Percentiles rank a stretch among this genome's conserved stretches.
These are phyloP conservation scores for Macaranga tanarius DNA, from an alignment of 441 rosid species.

Conservation along the genomic window DNA sequence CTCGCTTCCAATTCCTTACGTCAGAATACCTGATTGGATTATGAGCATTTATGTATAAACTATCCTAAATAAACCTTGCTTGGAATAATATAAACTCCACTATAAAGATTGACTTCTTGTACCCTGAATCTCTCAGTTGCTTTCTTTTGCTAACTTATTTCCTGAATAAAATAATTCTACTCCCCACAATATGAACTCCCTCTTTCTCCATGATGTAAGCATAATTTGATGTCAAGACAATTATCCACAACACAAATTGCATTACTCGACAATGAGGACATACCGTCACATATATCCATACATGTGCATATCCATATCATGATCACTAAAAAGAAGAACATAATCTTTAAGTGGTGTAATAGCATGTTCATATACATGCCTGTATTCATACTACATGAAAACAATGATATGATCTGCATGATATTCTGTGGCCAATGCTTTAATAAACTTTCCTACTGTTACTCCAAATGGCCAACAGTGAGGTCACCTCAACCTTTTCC, in stretches of 20 bases:
- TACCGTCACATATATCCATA: conserved; percentile 28
- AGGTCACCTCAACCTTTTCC: conserved; percentile 50
- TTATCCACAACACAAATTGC: conserved; percentile 49
- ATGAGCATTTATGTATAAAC: conserved; percentile 8
- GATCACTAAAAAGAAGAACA: conserved; percentile 18
- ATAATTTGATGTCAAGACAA: conserved; percentile 35
- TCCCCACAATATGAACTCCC: conserved; percentile 38
- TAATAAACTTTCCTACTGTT: conserved; percentile 32
- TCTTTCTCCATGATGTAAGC: conserved; percentile 52
- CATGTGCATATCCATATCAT: conserved; percentile 31
- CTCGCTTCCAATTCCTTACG: conserved; percentile 36
- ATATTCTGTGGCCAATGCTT: conserved; percentile 33
- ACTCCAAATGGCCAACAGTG: conserved; percentile 42
- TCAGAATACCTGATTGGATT: conserved; percentile 32
- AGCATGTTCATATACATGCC: conserved; percentile 23
- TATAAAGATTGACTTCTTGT: conserved; percentile 50
- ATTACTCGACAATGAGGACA: conserved; percentile 19
- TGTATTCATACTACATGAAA: conserved; percentile 19
- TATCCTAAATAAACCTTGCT: conserved; percentile 19
- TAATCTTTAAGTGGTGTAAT: conserved; percentile 3
- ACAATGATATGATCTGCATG: conserved; percentile 42
- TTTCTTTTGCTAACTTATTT: conserved; percentile 35
- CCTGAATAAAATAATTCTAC: conserved; percentile 44
- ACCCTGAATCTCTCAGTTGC: conserved; percentile 31
- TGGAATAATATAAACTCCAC: conserved; percentile 30